Conservation (phyloP, 257 asterid species). For the Echium plantagineum region DNA sequence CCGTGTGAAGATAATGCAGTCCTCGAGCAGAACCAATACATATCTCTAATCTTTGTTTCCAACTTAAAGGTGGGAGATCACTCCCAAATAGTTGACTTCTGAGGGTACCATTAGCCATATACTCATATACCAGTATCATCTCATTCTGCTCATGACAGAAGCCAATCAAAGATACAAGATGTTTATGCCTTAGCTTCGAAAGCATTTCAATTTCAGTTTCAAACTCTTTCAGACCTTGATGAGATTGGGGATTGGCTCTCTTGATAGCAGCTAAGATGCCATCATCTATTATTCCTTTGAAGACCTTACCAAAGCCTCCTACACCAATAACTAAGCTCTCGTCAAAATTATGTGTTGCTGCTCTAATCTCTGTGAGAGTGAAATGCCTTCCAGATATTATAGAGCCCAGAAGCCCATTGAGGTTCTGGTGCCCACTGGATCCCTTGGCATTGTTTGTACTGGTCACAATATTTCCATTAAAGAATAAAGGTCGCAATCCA, state of each 20-base stretch:
- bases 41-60: constrained; percentile 70
- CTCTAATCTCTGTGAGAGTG: constrained; percentile 49
- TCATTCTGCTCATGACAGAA: constrained; percentile 79
- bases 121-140: constrained; percentile 89
- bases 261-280: constrained; percentile 51
- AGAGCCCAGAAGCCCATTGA: constrained; percentile 26
- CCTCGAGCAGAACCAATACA: constrained; percentile 86
- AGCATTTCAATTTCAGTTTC: constrained; percentile 82
- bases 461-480: constrained; percentile 21
- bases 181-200: constrained; percentile 70
- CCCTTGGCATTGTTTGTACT: constrained; percentile 37
- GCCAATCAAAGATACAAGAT: constrained; percentile 76
- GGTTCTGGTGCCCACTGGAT: constrained; percentile 16
- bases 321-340: constrained; percentile 69
- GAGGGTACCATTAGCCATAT: constrained; percentile 74
- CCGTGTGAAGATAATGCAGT: constrained; percentile 80
- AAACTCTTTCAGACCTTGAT: constrained; percentile 70
- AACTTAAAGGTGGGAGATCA: constrained; percentile 45
- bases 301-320: constrained; percentile 87
- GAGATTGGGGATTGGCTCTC: constrained; percentile 79
- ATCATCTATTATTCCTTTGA: constrained; percentile 62
- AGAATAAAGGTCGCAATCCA: constrained; percentile 61
- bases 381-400: constrained; percentile 60
- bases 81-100: constrained; percentile 71
- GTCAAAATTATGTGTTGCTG: constrained; percentile 59